Evolutionary conservation across 148 eudicot genomes (phyloP).

Genomic region (Camellia granthamiana): DNA sequence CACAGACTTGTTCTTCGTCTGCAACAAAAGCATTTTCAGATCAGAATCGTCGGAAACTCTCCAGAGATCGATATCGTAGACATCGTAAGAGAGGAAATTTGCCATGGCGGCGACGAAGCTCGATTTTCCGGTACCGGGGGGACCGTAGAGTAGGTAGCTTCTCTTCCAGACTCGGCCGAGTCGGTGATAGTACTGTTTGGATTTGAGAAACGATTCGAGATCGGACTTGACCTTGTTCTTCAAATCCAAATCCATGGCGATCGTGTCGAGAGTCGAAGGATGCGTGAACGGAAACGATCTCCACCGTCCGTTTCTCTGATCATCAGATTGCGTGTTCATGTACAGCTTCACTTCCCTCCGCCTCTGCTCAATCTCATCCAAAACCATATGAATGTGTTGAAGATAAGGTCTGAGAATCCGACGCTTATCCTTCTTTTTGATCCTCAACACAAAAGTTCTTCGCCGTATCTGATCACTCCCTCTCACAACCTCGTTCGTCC

Average conservation of each 20-base stretch:
- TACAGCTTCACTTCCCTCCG: slow-evolving; percentile 39
- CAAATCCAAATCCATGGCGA: slow-evolving; percentile 65
- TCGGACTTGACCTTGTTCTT: slow-evolving; percentile 59
- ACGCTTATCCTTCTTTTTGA: slow-evolving; percentile 69
- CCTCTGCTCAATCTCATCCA: slow-evolving; percentile 53
- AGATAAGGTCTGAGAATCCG: slow-evolving; percentile 66
- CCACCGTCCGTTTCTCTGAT: slow-evolving; percentile 41
- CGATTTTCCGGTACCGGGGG: slow-evolving; percentile 93
- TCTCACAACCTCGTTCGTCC: slow-evolving; percentile 40
- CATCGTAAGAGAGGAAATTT: slow-evolving; percentile 54
- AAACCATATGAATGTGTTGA: slow-evolving; percentile 62
- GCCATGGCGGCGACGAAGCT: slow-evolving; percentile 86
- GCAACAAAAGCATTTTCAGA: slow-evolving; percentile 55
- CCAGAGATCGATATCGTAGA: slow-evolving; percentile 69
- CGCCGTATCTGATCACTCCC: neutral
- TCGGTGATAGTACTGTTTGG: slow-evolving; percentile 69
- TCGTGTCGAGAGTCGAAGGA: slow-evolving; percentile 71
- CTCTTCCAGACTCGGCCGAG: slow-evolving; percentile 87
- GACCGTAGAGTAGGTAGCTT: slow-evolving; percentile 85
- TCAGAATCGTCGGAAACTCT: slow-evolving; percentile 54
- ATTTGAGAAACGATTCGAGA: slow-evolving; percentile 62
- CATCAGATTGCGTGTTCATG: slow-evolving; percentile 20
- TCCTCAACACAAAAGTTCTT: slow-evolving; percentile 41
- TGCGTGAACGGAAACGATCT: slow-evolving; percentile 61
- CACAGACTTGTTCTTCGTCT: slow-evolving; percentile 48